Evolutionary conservation across 768 basidiomycete species (phyloP).

Genomic region (Megacollybia marginata): DNA sequence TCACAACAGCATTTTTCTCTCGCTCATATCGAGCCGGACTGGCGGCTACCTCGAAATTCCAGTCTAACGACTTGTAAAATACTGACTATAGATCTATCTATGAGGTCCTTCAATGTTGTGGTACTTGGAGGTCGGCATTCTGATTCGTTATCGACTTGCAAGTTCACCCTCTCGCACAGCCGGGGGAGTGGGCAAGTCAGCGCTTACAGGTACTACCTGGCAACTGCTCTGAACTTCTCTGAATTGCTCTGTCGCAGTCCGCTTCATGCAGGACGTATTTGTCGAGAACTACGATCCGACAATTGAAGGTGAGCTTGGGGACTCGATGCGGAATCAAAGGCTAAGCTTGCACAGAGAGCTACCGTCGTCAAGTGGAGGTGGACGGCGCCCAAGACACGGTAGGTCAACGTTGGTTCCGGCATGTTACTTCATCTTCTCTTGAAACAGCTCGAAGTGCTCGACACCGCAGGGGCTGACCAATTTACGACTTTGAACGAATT

Average conservation of each 20-base stretch:
- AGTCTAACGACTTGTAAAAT: no score
- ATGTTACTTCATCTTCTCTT: background rate
- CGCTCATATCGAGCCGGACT: background rate
- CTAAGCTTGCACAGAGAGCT: constrained; percentile 46
- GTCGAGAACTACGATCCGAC: constrained; percentile 77
- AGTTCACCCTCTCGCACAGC: constrained; percentile 31
- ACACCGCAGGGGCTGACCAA: constrained; percentile 84
- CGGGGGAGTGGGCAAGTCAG: constrained; percentile 86
- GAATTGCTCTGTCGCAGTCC: constrained; percentile 41
- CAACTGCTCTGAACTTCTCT: constrained; percentile 1
- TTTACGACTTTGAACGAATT: constrained; percentile 76
- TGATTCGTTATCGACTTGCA: constrained; percentile 3
- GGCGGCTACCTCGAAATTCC: no score
- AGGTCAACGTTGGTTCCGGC: constrained; percentile 16
- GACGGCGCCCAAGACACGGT: constrained; percentile 61
- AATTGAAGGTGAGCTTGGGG: constrained; percentile 58
- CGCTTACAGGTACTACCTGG: constrained; percentile 48
- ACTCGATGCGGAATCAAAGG: background rate
- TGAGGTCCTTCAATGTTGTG: constrained; percentile 72
- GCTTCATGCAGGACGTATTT: constrained; percentile 68
- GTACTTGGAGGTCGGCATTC: constrained; percentile 64
- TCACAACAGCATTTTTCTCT: constrained; percentile 5
- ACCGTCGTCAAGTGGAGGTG: constrained; percentile 55
- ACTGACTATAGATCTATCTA: constrained; percentile 12
- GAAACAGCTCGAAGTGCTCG: constrained; percentile 66